Conservation (phyloP, 164 flowering plant species). For the Echeveria elegans region DNA sequence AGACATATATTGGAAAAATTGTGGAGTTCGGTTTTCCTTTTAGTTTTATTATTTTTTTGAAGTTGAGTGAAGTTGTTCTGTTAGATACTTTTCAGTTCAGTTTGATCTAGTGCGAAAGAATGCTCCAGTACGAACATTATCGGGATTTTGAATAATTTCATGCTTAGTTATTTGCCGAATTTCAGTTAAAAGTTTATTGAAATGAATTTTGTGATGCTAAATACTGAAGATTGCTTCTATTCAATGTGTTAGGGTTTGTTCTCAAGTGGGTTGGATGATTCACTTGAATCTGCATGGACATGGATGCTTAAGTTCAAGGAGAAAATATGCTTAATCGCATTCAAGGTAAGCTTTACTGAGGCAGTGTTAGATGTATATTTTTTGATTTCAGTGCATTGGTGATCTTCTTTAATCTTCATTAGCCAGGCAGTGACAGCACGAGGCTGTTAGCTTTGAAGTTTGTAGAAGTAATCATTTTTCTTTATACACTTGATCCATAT, state of each 20-base stretch:
- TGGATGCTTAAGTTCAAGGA: slow-evolving; percentile 83
- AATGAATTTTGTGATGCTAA: background rate
- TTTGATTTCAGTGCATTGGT: background rate
- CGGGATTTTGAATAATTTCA: no score
- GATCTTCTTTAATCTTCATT: slow-evolving; percentile 9
- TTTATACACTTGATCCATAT: slow-evolving; percentile 90
- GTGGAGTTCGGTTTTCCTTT: no score
- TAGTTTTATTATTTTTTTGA: no score
- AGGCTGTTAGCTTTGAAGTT: slow-evolving; percentile 71
- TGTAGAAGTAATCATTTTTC: slow-evolving; percentile 70
- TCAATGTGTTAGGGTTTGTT: slow-evolving; percentile 50
- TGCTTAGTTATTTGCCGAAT: no score
- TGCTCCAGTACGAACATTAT: no score
- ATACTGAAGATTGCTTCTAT: background rate
- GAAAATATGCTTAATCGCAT: slow-evolving; percentile 61
- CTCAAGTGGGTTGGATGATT: slow-evolving; percentile 53
- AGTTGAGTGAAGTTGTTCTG: no score
- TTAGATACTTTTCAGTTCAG: no score
- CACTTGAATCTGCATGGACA: slow-evolving; percentile 63
- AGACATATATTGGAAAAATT: no score
- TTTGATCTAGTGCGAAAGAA: no score
- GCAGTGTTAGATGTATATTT: slow-evolving; percentile 17
- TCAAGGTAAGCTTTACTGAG: slow-evolving; percentile 41
- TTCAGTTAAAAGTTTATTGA: background rate
- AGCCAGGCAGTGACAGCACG: slow-evolving; percentile 71